Evolutionary conservation across 192 early-diverging fungal genomes (phyloP).

Genomic region (Rhizophagus clarus): DNA sequence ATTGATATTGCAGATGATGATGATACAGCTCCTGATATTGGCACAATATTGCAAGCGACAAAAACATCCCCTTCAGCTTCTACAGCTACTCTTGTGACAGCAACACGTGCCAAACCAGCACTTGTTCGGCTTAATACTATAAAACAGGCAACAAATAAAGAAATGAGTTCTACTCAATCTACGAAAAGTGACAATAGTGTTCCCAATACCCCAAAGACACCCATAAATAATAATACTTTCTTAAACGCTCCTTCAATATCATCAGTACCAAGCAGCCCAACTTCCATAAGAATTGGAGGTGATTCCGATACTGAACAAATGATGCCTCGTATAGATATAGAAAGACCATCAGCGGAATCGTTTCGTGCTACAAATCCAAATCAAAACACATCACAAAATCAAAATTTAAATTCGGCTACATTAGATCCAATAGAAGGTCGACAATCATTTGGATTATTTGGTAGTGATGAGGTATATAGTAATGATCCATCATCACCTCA

Average conservation of each 20-base stretch:
- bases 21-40: slow-evolving; percentile 8
- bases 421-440: slow-evolving; percentile 16
- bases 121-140: slow-evolving; percentile 25
- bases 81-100: slow-evolving; percentile 23
- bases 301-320: background rate
- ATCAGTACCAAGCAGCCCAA: background rate
- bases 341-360: slow-evolving; percentile 7
- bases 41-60: slow-evolving; percentile 22
- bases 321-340: slow-evolving; percentile 10
- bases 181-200: background rate
- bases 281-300: background rate
- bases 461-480: slow-evolving; percentile 10
- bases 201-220: slow-evolving; percentile 15
- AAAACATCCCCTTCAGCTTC: slow-evolving; percentile 4
- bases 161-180: background rate
- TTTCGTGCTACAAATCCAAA: background rate
- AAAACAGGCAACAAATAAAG: background rate
- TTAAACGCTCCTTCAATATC: background rate
- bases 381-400: background rate
- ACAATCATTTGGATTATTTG: slow-evolving; percentile 27
- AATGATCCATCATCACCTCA: background rate
- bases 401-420: background rate
- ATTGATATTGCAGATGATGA: background rate
- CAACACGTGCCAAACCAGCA: slow-evolving; percentile 27
- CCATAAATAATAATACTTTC: background rate